Conservation (phyloP, 192 early-diverging fungal species). For the Podochytrium sp. region DNA sequence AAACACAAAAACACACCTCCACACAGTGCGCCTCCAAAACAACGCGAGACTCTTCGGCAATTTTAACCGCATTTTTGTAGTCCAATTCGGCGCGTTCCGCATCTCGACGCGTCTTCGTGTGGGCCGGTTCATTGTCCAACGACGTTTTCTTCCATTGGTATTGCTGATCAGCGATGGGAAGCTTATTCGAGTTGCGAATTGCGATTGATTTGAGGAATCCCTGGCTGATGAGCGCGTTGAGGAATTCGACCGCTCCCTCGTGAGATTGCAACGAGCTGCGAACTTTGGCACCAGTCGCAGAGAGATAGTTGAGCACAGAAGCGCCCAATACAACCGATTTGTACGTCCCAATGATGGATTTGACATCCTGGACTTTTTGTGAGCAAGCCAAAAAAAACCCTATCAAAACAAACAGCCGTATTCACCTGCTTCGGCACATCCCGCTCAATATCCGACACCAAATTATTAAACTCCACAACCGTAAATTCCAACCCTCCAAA, state of each 20-base stretch:
- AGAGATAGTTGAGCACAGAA: conserved; percentile 34
- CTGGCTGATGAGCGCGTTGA: conserved; percentile 37
- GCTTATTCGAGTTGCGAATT: conserved; percentile 22
- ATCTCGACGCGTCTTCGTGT: conserved; percentile 38
- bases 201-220: conserved; percentile 40
- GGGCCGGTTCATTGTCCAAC: conserved; percentile 46
- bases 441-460: conserved; percentile 42
- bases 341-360: conserved; percentile 42
- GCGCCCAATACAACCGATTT: conserved; percentile 42
- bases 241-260: conserved; percentile 17
- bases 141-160: conserved; percentile 49
- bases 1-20: conserved; percentile 27
- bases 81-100: conserved; percentile 46
- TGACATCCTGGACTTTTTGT: conserved; percentile 33
- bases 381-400: neutral
- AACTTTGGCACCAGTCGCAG: conserved; percentile 8
- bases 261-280: neutral
- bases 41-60: conserved; percentile 38
- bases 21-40: conserved; percentile 37
- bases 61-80: conserved; percentile 33
- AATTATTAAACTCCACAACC: conserved; percentile 46
- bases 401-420: neutral
- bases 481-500: conserved; percentile 37
- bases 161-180: conserved; percentile 11
- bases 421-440: conserved; percentile 38